Evolutionary conservation across 768 basidiomycete genomes (phyloP), one percentile per base, ranked within the genome.

Genomic region (Lactarius sanguifluus): DNA sequence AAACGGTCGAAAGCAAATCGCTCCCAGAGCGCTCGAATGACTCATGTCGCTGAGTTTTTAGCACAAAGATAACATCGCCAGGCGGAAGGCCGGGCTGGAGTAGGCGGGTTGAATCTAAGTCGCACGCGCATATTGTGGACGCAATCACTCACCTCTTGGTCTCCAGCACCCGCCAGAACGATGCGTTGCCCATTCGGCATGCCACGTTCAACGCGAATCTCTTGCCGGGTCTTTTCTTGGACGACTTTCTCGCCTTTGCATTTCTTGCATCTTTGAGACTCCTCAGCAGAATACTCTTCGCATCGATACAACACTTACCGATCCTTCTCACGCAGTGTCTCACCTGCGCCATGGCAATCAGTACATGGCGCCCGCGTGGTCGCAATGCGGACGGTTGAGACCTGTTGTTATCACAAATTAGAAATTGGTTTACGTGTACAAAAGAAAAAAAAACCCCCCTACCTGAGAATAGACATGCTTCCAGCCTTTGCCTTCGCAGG

Each of bases 131-230:
- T 30, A 18, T n/a, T 43, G 61, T n/a, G 36, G n/a, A 32, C 6
- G 62, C 23, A 61, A 72, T 52, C 70, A 65, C 77, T 68, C 72
- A 94, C 94, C 79, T 89, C 82, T 77, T 97, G 90, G 72, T 98
- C 96, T 15, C 94, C 96, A 59, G 93, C 94, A 12, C 94, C 95
- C n/a, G 87, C 81, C 57, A 98, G 82, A 3, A 96, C 87, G 59
- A 98, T 96, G 64, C 90, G 80, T 73, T 96, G 87, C 12, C 86
- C 85, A 71, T 95, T 86, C 5, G 86, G 75, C 87, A 94, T 94
- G 16, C 96, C 96, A 61, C 86, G 88, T 72, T 96, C 92, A 55
- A 98, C 83, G 71, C 86, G 84, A 28, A 97, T 87, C 69, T 96
- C 94, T 69, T 94, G 88, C 58, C 92, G 86, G 56, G 89, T 92